phyloP scores from a whole-genome alignment of 2,329 filamentous ascomycete species.

The Neospermospora avenae region DNA sequence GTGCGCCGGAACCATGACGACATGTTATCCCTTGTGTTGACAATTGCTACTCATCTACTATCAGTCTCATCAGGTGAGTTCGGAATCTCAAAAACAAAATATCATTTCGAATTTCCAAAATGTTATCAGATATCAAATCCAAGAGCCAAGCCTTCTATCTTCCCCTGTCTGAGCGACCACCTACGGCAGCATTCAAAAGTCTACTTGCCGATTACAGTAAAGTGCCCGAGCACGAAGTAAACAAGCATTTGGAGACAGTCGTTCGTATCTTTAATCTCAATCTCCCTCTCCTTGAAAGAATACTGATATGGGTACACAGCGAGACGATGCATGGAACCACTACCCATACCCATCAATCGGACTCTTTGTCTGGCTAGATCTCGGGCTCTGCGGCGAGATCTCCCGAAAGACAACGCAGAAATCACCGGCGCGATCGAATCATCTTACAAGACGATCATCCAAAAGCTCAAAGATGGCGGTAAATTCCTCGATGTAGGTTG shows the following conservation, averaged over 20 bases:
- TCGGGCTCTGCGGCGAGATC: constrained; percentile 11
- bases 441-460: constrained; percentile 14
- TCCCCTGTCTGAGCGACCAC: background rate
- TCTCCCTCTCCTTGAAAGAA: background rate
- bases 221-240: constrained; percentile 15
- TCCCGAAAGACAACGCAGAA: background rate
- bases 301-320: no score
- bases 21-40: no score
- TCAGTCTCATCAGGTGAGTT: background rate
- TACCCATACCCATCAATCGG: constrained; percentile 29
- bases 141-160: constrained; percentile 1
- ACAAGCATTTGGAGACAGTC: constrained; percentile 12
- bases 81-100: background rate
- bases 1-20: background rate
- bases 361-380: constrained; percentile 22
- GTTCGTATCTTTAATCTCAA: constrained; percentile 6
- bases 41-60: background rate
- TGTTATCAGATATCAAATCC: background rate
- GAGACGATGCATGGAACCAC: constrained; percentile 22
- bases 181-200: background rate
- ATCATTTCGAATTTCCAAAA: background rate
- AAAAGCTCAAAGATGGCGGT: constrained; percentile 12
- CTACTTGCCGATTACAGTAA: constrained; percentile 21
- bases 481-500: constrained; percentile 39
- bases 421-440: background rate